Percentiles rank a stretch among this genome's conserved stretches.
These are phyloP conservation scores for Amphirosellinia nigrospora DNA, from an alignment of 495 filamentous ascomycete genomes.

Conservation along the genomic window DNA sequence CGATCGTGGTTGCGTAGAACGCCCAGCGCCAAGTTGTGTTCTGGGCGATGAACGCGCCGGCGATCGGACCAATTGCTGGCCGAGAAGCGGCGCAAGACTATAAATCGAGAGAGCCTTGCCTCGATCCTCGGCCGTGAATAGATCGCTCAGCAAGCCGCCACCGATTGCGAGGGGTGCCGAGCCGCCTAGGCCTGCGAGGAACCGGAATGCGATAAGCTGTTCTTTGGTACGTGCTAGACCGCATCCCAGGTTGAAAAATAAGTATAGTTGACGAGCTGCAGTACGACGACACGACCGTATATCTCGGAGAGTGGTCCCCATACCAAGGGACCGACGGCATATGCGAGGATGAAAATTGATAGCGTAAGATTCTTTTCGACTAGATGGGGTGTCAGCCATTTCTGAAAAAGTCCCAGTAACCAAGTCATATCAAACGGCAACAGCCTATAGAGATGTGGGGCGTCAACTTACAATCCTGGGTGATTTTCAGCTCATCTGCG, in stretches of 20 bases:
- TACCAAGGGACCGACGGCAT: slow-evolving; percentile 51
- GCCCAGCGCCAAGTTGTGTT: slow-evolving; percentile 77
- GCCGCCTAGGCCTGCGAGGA: slow-evolving; percentile 61
- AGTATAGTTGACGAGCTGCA: slow-evolving; percentile 60
- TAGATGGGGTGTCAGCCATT: slow-evolving; percentile 15
- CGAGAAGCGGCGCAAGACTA: slow-evolving; percentile 64
- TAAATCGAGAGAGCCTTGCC: slow-evolving; percentile 70
- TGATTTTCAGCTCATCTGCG: slow-evolving; percentile 64
- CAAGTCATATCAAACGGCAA: background rate
- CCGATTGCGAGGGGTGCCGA: slow-evolving; percentile 61
- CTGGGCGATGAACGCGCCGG: slow-evolving; percentile 70
- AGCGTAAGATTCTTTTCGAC: slow-evolving; percentile 65
- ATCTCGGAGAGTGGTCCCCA: slow-evolving; percentile 69
- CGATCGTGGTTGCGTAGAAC: slow-evolving; percentile 69
- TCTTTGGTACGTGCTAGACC: slow-evolving; percentile 61
- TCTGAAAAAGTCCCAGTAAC: background rate
- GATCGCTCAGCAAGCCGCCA: slow-evolving; percentile 67
- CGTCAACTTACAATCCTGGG: slow-evolving; percentile 44
- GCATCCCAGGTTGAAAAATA: slow-evolving; percentile 64
- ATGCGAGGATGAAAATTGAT: slow-evolving; percentile 78
- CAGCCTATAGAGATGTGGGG: slow-evolving; percentile 15
- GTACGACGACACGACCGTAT: slow-evolving; percentile 64
- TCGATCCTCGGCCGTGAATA: slow-evolving; percentile 67
- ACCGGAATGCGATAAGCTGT: slow-evolving; percentile 63
- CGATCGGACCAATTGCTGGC: slow-evolving; percentile 69